Percentiles rank a stretch among this genome's conserved stretches.
Conservation (phyloP, 768 basidiomycete genomes). For the Mycena capillaripes region DNA sequence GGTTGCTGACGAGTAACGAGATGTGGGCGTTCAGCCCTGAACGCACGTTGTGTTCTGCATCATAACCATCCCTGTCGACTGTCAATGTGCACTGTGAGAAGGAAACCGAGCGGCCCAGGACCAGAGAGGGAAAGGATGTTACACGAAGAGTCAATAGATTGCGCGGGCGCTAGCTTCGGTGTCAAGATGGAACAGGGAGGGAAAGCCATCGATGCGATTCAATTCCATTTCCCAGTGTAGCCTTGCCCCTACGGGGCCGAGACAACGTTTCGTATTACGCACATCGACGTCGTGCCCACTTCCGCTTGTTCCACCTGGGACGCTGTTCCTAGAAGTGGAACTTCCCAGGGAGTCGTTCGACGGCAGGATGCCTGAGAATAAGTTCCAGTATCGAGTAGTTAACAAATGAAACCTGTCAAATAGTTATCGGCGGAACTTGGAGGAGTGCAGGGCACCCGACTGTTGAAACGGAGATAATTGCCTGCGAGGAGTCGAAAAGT, state of each 20-base stretch:
- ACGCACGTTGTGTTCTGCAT: background rate
- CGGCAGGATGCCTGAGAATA: background rate
- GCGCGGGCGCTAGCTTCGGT: background rate
- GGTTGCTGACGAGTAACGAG: slow-evolving; percentile 1
- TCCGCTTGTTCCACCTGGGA: background rate
- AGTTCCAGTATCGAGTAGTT: background rate
- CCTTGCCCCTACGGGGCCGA: slow-evolving; percentile 13
- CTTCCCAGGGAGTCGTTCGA: background rate
- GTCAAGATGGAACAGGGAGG: background rate
- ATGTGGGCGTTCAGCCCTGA: background rate
- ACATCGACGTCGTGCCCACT: slow-evolving; percentile 16
- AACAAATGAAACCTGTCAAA: slow-evolving; percentile 15
- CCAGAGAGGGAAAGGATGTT: slow-evolving; percentile 12
- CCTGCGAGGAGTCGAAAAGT: no score
- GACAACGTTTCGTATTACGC: slow-evolving; percentile 15
- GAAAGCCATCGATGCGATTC: background rate
- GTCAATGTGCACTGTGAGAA: background rate
- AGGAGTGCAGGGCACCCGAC: no score
- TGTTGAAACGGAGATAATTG: no score
- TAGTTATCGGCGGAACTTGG: background rate
- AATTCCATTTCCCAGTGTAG: background rate
- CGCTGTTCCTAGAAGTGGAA: background rate
- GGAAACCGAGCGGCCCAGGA: background rate
- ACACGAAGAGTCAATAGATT: background rate
- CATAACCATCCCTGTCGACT: background rate